Evolutionary conservation across 2,329 filamentous ascomycete genomes (phyloP), one percentile per base, ranked within the genome.

Genomic region (Lasiodiplodia sp.): DNA sequence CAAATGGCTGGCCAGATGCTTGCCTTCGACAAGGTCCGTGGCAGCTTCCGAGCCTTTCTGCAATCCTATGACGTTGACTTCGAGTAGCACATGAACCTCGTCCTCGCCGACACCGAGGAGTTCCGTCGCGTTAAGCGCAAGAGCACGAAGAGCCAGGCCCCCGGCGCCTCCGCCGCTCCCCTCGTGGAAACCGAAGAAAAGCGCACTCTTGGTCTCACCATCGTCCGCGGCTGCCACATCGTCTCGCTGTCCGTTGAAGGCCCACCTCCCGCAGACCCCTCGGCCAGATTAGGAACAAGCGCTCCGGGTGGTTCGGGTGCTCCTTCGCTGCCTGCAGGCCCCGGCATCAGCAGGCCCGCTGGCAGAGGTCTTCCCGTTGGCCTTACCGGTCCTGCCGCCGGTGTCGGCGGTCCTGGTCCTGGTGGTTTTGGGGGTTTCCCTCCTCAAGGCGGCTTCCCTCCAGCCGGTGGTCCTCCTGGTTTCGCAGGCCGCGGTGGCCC

Each of bases 1-100:
- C 93, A 97, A 82, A 96, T 99, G 90, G 94, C 94, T 51, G 96
- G 94, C 71, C 94, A 98, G 82, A 97, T 99, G 93, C 88, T 99
- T 74, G 96, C 96, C 67, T 99, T 98, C 78, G 96, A 99, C 82
- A 98, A 98, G 89, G 93, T 95, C 82, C 68, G 72, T 68, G 37
- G 16, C 52, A 31, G 37, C 21, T 18, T 14, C 56, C 40, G 53
- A 66, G 47, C 53, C 52, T 16, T 16, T 60, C n/a, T 60, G 31
- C n/a, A 23, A n/a, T 31, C 23, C 55, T 47, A 5, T 16, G 12
- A n/a, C 12, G 65, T 47, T 67, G 16, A 67, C 31, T 2, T n/a
- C 2, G 16, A 14, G 23, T 78, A 97, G 94, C 96, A 99, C 83
- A 99, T 99, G 96, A 99, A 99, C 82, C 89, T 99, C 73, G 96